These are phyloP conservation scores for Euphorbia lathyris DNA, from an alignment of 345 rosid genomes.

Conservation along the genomic window DNA sequence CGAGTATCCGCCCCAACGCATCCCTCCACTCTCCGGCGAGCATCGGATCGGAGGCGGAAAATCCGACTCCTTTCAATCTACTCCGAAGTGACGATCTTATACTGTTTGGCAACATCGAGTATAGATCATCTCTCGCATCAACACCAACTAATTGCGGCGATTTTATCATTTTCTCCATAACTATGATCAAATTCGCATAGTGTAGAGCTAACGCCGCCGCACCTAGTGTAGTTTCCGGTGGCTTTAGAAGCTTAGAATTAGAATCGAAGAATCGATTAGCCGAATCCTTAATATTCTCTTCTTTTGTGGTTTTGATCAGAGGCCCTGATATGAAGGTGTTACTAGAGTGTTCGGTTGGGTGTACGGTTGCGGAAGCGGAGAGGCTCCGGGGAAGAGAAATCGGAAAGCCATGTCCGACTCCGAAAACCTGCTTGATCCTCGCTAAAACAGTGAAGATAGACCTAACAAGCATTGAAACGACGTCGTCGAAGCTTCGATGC, in stretches of 20 bases:
- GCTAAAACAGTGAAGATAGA: conserved; percentile 69
- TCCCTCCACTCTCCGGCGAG: conserved; percentile 86
- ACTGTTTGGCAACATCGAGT: conserved; percentile 78
- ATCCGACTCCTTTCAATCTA: conserved; percentile 72
- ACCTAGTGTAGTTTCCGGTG: conserved; percentile 70
- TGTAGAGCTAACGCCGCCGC: conserved; percentile 76
- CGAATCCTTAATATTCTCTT: conserved; percentile 14
- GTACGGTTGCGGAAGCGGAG: conserved; percentile 76
- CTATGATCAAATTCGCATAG: conserved; percentile 77
- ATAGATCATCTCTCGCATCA: conserved; percentile 86
- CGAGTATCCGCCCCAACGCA: conserved; percentile 69
- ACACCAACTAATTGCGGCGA: conserved; percentile 89
- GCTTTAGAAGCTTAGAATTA: conserved; percentile 57
- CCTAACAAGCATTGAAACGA: conserved; percentile 51
- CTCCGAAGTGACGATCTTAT: conserved; percentile 57
- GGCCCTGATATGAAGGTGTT: too few species aligned
- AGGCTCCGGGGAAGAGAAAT: conserved; percentile 59
- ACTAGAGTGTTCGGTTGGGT: conserved; percentile 62
- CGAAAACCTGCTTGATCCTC: conserved; percentile 68
- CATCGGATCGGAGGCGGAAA: conserved; percentile 62
- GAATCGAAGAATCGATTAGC: conserved; percentile 51
- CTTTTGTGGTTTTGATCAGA: too few species aligned
- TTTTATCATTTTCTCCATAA: conserved; percentile 90
- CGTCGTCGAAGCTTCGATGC: conserved; percentile 73
- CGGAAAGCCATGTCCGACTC: conserved; percentile 48